A percentile compares a stretch with the other conserved stretches of the same genome.
Evolutionary conservation across 2,329 filamentous ascomycete species (phyloP).

Genomic region (Shiraia sp.): DNA sequence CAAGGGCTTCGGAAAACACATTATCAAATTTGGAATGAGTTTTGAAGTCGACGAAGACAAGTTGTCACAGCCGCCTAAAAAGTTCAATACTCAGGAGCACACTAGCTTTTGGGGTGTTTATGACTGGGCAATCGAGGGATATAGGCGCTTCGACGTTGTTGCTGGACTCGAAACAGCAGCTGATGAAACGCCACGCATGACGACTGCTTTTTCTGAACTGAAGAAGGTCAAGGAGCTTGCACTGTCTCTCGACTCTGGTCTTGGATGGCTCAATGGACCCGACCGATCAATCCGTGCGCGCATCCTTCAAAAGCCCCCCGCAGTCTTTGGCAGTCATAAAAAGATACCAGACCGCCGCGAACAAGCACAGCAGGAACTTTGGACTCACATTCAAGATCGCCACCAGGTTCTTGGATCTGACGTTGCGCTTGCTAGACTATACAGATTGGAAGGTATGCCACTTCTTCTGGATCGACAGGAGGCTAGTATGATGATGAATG

Average conservation of each 20-base stretch:
- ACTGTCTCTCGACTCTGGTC: conserved; percentile 67
- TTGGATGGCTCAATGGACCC: conserved; percentile 68
- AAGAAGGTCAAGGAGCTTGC: conserved; percentile 64
- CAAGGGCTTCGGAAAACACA: conserved; percentile 62
- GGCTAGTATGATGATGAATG: conserved; percentile 8
- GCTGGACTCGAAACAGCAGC: conserved; percentile 65
- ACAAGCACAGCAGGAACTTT: conserved; percentile 43
- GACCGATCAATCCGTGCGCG: conserved; percentile 58
- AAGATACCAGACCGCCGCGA: conserved; percentile 43
- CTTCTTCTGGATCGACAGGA: conserved; percentile 19
- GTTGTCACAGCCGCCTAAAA: conserved; percentile 57
- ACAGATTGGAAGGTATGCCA: conserved; percentile 25
- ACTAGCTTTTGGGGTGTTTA: conserved; percentile 67
- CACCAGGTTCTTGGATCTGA: conserved; percentile 25
- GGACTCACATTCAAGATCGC: conserved; percentile 35
- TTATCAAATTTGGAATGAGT: conserved; percentile 67
- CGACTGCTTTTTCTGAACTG: conserved; percentile 62
- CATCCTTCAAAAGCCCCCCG: conserved; percentile 48
- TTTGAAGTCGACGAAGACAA: conserved; percentile 66
- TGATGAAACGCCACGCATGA: conserved; percentile 66
- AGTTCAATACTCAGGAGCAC: conserved; percentile 58
- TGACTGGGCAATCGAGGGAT: conserved; percentile 64
- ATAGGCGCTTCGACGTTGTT: conserved; percentile 63
- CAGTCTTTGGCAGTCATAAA: conserved; percentile 53
- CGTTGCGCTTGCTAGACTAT: conserved; percentile 34